Percentiles rank a stretch among this genome's conserved stretches.
Evolutionary conservation across 352 stramenopile genomes (phyloP).

Genomic region (Globisporangium paroecandrum): DNA sequence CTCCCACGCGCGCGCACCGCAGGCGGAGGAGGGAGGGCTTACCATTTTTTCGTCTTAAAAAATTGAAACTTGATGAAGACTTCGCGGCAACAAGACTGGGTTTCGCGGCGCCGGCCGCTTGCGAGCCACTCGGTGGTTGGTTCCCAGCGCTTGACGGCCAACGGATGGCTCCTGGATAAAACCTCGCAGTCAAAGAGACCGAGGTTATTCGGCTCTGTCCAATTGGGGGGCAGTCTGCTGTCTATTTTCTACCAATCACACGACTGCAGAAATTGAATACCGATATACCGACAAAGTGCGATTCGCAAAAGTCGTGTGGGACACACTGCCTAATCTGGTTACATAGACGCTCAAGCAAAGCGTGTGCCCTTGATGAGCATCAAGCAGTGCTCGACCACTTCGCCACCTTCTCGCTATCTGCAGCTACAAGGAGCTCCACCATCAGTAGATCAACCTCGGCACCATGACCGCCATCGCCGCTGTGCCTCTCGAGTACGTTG

Average conservation of each 20-base stretch:
- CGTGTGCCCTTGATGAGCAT: slow-evolving; percentile 5
- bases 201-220: background rate
- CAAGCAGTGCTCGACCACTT: background rate
- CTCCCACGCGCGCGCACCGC: background rate
- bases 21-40: slow-evolving; percentile 26
- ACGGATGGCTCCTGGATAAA: background rate
- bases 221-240: background rate
- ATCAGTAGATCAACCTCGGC: background rate
- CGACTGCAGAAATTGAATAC: background rate
- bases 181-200: background rate
- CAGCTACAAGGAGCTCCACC: background rate
- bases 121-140: slow-evolving; percentile 34
- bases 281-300: background rate
- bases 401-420: background rate
- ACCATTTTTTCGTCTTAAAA: slow-evolving; percentile 87
- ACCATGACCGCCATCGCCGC: slow-evolving; percentile 6
- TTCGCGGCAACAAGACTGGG: slow-evolving; percentile 73
- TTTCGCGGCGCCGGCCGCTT: slow-evolving; percentile 10
- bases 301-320: background rate
- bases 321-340: background rate
- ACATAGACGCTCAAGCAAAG: background rate
- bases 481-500: slow-evolving; percentile 15
- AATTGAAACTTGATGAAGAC: slow-evolving; percentile 86
- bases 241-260: too few species aligned
- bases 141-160: slow-evolving; percentile 31